These are phyloP conservation scores for Colletotrichum lupini DNA, from an alignment of 2,329 filamentous ascomycete genomes.

Conservation along the genomic window DNA sequence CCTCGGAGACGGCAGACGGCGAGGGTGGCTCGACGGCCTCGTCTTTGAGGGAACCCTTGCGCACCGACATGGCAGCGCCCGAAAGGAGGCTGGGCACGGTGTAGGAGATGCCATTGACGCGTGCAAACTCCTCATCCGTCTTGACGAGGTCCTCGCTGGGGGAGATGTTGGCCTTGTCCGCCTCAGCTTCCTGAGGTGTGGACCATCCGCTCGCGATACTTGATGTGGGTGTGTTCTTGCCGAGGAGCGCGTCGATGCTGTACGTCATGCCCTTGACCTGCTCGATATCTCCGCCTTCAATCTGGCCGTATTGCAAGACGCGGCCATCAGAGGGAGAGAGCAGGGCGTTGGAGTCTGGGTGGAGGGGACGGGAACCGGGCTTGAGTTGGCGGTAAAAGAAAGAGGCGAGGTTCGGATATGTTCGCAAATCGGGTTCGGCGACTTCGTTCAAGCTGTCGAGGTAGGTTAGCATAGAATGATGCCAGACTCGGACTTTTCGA, in stretches of 20 bases:
- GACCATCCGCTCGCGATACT: constrained; percentile 60
- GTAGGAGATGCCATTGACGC: constrained; percentile 95
- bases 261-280: constrained; percentile 99
- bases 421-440: constrained; percentile 86
- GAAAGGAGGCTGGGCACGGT: constrained; percentile 89
- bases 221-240: constrained; percentile 68
- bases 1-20: constrained; percentile 81
- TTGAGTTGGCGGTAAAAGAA: constrained; percentile 98
- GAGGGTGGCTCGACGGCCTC: constrained; percentile 74
- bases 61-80: constrained; percentile 64
- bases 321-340: constrained; percentile 91
- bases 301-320: constrained; percentile 90
- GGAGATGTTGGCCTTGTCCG: constrained; percentile 41
- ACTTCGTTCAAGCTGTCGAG: constrained; percentile 80
- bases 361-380: constrained; percentile 85
- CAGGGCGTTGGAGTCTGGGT: constrained; percentile 82
- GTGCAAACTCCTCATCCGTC: constrained; percentile 91
- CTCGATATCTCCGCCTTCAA: constrained; percentile 94
- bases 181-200: constrained; percentile 40
- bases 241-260: constrained; percentile 90
- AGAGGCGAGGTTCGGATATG: constrained; percentile 90
- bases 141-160: constrained; percentile 75
- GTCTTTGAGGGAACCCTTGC: constrained; percentile 70
- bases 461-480: constrained; percentile 39
- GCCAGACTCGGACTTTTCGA: constrained; percentile 1